phyloP scores from a whole-genome alignment of 2,329 filamentous ascomycete species.

The Fusarium sp. region DNA sequence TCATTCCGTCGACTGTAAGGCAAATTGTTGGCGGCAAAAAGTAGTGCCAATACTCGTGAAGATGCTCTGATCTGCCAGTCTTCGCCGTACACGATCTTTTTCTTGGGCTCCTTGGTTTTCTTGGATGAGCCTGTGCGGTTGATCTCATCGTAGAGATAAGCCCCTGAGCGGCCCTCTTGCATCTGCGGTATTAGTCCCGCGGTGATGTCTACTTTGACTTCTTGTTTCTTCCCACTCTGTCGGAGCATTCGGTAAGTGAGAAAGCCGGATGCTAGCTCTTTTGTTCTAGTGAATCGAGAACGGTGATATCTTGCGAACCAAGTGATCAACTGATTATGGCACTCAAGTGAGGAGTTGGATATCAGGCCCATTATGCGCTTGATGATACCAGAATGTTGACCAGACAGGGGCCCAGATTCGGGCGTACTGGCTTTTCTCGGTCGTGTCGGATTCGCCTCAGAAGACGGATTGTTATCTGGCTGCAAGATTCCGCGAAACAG shows the following conservation, averaged over 20 bases:
- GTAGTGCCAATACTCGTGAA: slow-evolving; percentile 79
- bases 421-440: slow-evolving; percentile 36
- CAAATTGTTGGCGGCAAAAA: slow-evolving; percentile 83
- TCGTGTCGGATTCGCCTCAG: slow-evolving; percentile 27
- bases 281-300: slow-evolving; percentile 74
- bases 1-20: slow-evolving; percentile 52
- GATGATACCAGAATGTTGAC: slow-evolving; percentile 83
- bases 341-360: slow-evolving; percentile 78
- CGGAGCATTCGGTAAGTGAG: slow-evolving; percentile 82
- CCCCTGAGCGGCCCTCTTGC: slow-evolving; percentile 71
- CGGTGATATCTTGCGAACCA: slow-evolving; percentile 82
- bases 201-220: slow-evolving; percentile 68
- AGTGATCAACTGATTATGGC: slow-evolving; percentile 78
- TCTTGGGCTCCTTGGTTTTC: slow-evolving; percentile 65
- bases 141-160: slow-evolving; percentile 82
- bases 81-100: slow-evolving; percentile 74
- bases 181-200: slow-evolving; percentile 79
- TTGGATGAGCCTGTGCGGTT: slow-evolving; percentile 63
- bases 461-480: slow-evolving; percentile 36
- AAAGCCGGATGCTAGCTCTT: slow-evolving; percentile 82
- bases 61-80: slow-evolving; percentile 92
- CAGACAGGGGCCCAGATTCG: slow-evolving; percentile 60
- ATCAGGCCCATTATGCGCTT: slow-evolving; percentile 86
- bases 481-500: slow-evolving; percentile 56
- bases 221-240: slow-evolving; percentile 74